Conservation (phyloP, 2,329 filamentous ascomycete genomes). For the Dactylonectria estremocensis region DNA sequence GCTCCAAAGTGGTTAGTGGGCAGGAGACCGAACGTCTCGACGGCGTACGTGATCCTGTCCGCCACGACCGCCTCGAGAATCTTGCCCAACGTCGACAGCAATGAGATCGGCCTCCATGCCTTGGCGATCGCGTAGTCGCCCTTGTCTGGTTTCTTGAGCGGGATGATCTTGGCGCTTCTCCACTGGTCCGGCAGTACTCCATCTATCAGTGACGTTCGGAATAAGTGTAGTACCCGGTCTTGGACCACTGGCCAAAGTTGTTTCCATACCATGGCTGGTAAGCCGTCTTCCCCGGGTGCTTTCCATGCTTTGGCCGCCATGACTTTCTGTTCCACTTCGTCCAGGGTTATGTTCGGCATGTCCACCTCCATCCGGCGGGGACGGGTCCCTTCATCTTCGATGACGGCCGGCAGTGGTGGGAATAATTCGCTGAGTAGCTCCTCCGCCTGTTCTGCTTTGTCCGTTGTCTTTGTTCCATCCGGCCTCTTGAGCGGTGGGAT, state of each 20-base stretch:
- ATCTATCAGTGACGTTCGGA: background rate
- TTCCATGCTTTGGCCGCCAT: background rate
- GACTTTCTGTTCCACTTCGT: background rate
- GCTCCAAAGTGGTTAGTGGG: no score
- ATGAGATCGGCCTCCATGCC: no score
- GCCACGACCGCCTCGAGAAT: no score
- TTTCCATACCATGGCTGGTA: background rate
- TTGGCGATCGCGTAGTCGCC: no score
- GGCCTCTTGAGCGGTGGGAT: no score
- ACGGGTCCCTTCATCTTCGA: background rate
- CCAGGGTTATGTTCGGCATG: background rate
- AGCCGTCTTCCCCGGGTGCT: background rate
- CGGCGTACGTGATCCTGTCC: no score
- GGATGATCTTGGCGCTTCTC: no score
- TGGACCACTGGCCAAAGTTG: background rate
- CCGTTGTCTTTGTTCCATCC: no score
- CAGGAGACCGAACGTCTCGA: no score
- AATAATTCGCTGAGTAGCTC: background rate
- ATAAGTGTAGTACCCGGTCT: background rate
- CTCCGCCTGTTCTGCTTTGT: background rate
- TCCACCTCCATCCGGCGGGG: background rate
- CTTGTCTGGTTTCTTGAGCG: no score
- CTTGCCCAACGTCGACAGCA: no score
- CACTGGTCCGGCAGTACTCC: no score
- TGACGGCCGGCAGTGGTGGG: background rate